Base-by-base conservation (phyloP, 352 stramenopile species). In the Pythium dissotocum region DNA sequence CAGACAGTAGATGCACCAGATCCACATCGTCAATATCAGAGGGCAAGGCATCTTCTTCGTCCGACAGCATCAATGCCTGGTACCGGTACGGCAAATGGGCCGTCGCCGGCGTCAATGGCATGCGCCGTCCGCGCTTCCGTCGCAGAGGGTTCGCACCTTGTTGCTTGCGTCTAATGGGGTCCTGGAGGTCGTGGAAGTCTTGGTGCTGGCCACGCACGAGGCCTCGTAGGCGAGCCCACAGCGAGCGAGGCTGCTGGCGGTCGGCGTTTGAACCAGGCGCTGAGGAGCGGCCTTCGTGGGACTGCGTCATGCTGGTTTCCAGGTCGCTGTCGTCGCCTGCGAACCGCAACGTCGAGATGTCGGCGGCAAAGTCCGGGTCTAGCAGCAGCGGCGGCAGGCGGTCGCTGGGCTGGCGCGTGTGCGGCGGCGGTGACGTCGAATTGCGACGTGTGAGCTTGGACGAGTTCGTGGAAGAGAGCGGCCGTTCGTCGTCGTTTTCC, bases 161-260 rank as follows among this genome's bases (percentile, higher is more conserved):
- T 58, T 79, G 72, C 59, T 79, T 79, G 48, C 66, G 72, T 16
- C 69, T 62, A 58, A 62, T 61, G 2, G 72, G 69, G 67, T 79
- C 67, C 24, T 77, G 65, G 24, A 75, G 52, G 54, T 77, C 69
- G 42, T 76, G 69, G n/a, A 79, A 79, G 4, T 63, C 69, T 10
- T 65, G 65, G 32, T 75, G 65, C 24, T 70, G 69, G 53, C 40
- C 58, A 24, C 59, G 61, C 1, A 68, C 14, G 32, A 72, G 55
- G 1, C 64, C 61, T 13, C 72, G 72, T 13, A 76, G 40, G 2
- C 56, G 59, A 5, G 63, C 21, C 44, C 63, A 73, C 28, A 76
- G 56, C 33, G 46, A 55, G n/a, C 16, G 2, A 1, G 44, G 14
- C 44, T 42, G n/a, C 12, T 24, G 24, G 21, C 16, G 12, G n/a